Base-by-base conservation (phyloP, 1,139 yeast genomes). In the Candida sojae region DNA sequence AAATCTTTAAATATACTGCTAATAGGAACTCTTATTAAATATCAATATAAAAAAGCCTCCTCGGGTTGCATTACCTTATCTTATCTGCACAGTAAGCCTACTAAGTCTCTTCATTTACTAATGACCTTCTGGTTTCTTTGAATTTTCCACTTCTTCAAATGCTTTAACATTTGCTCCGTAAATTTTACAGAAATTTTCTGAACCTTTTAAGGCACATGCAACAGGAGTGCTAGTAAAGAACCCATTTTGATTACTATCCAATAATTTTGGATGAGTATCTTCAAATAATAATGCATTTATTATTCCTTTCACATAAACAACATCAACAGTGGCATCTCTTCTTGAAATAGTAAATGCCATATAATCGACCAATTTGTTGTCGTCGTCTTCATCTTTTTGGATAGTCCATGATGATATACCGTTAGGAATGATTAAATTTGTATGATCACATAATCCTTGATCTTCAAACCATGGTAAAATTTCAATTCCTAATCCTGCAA, bases 391-490 rank as follows among this genome's bases (percentile, higher is more conserved):
- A 11, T 48, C 46, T n/a, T 44, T 53, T 2, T 59, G 47, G 3
- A 50, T 49, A 72, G 72, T 67, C 12, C 60, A 44, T 65, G 50
- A 46, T 3, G 71, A 61, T 23, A 71, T 59, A 5, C 75, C 75
- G 53, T 70, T 71, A 1, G 77, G 76, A 38, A 71, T 65, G 36
- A 71, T 56, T 11, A 64, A 65, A 49, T 67, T 68, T 40, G 21
- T 38, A 6, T 41, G 67, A 7, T 39, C 52, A 52, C 74, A 70
- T 6, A 65, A 45, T 5, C 59, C 56, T 9, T 58, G 47, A 4
- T 67, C 67, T 8, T 56, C 48, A 35, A 61, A 52, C 73, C 73
- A 70, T 0, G 68, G 67, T 33, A 67, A 38, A 64, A 60, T 10
- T 2, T 68, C 67, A 11, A 68, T 56, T 38, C 66, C 67, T 46